Evolutionary conservation across 163 green algal genomes (phyloP).

Genomic region (Scenedesmus sp.): DNA sequence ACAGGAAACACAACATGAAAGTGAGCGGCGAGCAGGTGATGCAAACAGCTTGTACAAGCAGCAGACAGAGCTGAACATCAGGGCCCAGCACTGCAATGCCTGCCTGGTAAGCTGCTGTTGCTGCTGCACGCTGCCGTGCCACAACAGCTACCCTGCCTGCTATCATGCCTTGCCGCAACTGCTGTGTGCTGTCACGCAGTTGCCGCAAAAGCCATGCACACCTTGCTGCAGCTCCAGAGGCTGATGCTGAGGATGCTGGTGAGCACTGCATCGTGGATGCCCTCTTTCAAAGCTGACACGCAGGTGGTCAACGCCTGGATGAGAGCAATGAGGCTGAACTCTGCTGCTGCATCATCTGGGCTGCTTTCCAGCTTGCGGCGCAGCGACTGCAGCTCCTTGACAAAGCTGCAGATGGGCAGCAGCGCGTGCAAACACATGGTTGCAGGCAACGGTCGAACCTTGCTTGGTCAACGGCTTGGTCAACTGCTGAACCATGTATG

Average conservation of each 20-base stretch:
- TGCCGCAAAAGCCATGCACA: slow-evolving; percentile 25
- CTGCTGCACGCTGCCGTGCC: not conserved
- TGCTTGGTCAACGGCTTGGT: not conserved
- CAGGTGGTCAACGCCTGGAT: slow-evolving; percentile 62
- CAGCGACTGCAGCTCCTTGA: slow-evolving; percentile 62
- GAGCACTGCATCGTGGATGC: slow-evolving; percentile 74
- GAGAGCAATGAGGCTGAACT: slow-evolving; percentile 65
- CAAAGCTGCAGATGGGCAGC: slow-evolving; percentile 62
- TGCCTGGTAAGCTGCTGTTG: not conserved
- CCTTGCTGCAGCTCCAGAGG: slow-evolving; percentile 70
- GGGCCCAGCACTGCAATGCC: no score
- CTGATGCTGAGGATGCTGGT: slow-evolving; percentile 68
- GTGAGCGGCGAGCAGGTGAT: not conserved
- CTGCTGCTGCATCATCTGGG: slow-evolving; percentile 21
- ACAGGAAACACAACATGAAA: not conserved
- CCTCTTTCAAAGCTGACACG: slow-evolving; percentile 67
- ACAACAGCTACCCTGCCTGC: not conserved
- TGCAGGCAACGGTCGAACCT: not conserved
- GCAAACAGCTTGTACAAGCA: no score
- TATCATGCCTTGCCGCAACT: not conserved
- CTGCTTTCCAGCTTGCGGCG: slow-evolving; percentile 55
- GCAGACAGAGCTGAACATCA: no score
- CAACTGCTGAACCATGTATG: not conserved
- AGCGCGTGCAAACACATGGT: not conserved
- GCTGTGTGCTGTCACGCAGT: not conserved